Evolutionary conservation across 495 filamentous ascomycete genomes (phyloP).

Genomic region (Penicilliopsis zonata): DNA sequence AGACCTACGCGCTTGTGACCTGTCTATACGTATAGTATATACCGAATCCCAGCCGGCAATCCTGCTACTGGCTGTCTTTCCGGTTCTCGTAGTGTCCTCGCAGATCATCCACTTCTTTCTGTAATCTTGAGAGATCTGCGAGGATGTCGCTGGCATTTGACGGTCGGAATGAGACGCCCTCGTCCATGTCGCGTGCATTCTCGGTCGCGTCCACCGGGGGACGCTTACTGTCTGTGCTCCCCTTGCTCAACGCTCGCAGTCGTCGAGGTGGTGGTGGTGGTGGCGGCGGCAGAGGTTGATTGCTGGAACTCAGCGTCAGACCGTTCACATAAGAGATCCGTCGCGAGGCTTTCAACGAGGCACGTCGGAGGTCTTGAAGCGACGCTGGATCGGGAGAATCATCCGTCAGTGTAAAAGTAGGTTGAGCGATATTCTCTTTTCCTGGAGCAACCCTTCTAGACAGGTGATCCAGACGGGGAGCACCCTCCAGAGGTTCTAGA

Average conservation of each 20-base stretch:
- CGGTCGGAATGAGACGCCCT: constrained; percentile 12
- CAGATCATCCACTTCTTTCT: constrained; percentile 61
- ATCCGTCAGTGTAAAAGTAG: constrained; percentile 5
- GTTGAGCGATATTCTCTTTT: constrained; percentile 1
- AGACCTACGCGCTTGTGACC: no score
- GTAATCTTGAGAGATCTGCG: constrained; percentile 54
- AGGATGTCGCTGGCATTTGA: constrained; percentile 44
- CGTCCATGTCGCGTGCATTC: constrained; percentile 11
- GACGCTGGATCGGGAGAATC: neutral
- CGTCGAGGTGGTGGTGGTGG: constrained; percentile 53
- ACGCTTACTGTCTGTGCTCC: constrained; percentile 25
- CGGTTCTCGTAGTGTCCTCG: constrained; percentile 41
- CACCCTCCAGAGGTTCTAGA: constrained; percentile 2
- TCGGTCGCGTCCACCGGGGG: constrained; percentile 8
- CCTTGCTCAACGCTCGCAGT: constrained; percentile 40
- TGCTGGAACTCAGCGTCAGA: no score
- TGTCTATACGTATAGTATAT: no score
- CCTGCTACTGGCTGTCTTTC: constrained; percentile 10
- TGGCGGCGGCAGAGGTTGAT: constrained; percentile 24
- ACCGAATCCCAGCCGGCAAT: neutral
- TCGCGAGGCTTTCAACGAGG: constrained; percentile 13
- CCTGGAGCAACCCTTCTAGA: constrained; percentile 1
- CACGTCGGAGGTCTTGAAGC: constrained; percentile 15
- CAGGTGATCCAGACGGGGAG: no score
- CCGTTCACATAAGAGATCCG: constrained; percentile 3